Conservation (phyloP, 2,329 filamentous ascomycete genomes). For the Stenocarpella maydis region DNA sequence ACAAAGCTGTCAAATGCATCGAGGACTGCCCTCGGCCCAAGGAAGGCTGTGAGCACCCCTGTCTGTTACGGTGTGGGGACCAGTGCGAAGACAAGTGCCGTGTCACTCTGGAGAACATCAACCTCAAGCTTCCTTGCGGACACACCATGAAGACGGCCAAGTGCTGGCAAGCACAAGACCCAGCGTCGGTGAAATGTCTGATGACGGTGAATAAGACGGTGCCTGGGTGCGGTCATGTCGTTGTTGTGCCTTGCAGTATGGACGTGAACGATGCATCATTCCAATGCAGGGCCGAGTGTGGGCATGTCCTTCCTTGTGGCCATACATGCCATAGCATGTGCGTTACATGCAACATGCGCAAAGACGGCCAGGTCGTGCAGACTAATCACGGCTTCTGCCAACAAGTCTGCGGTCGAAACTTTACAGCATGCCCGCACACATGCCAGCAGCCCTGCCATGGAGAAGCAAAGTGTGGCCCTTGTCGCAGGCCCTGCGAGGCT, state of each 20-base stretch:
- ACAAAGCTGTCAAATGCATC: constrained; percentile 55
- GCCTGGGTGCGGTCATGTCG: constrained; percentile 62
- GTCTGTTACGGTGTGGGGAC: constrained; percentile 53
- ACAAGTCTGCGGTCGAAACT: constrained; percentile 58
- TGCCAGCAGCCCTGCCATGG: constrained; percentile 64
- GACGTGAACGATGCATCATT: constrained; percentile 54
- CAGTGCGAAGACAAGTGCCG: constrained; percentile 50
- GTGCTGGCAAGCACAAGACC: constrained; percentile 55
- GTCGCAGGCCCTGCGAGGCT: constrained; percentile 59
- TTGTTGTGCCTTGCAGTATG: constrained; percentile 57
- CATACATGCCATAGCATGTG: constrained; percentile 64
- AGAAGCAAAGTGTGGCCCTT: constrained; percentile 55
- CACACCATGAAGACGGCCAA: constrained; percentile 45
- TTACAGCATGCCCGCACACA: constrained; percentile 63
- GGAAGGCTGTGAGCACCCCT: constrained; percentile 54
- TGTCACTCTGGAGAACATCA: constrained; percentile 42
- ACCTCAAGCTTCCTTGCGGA: constrained; percentile 49
- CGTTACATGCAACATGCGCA: constrained; percentile 53
- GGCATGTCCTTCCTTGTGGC: constrained; percentile 59
- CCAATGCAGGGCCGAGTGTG: constrained; percentile 59
- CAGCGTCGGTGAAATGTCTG: constrained; percentile 56
- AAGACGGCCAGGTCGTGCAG: constrained; percentile 41
- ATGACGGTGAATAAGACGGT: constrained; percentile 55
- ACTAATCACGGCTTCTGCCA: constrained; percentile 57
- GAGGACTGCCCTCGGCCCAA: constrained; percentile 53